These are phyloP conservation scores for Lizonia empirigonia DNA, from an alignment of 2,329 filamentous ascomycete species.

Conservation along the genomic window DNA sequence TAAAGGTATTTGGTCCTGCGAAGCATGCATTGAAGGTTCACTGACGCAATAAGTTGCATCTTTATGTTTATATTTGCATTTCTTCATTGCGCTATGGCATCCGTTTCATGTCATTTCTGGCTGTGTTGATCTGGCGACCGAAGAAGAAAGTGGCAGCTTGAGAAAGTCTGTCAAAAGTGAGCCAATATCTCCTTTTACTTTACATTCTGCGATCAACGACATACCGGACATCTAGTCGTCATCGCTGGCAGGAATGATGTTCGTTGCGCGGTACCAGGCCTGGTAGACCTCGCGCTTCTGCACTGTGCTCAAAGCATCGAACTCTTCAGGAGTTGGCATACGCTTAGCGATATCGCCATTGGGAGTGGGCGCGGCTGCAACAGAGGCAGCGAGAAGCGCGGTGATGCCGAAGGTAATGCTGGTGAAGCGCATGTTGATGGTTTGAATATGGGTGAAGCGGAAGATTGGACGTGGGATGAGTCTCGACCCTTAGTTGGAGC, in stretches of 20 bases:
- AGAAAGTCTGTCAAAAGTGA: not conserved
- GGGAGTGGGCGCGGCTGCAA: not conserved
- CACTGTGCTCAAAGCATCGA: constrained; percentile 1
- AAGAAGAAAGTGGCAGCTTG: too few relatives aligned
- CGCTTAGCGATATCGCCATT: constrained; percentile 4
- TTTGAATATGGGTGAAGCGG: not conserved
- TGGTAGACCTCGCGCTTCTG: constrained; percentile 8
- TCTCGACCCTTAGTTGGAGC: not conserved
- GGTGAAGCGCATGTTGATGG: not conserved
- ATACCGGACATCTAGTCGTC: not conserved
- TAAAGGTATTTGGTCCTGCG: too few relatives aligned
- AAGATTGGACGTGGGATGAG: not conserved
- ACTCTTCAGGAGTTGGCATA: constrained; percentile 10
- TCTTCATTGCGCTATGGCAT: not conserved
- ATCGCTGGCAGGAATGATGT: constrained; percentile 1
- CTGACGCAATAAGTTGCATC: not conserved
- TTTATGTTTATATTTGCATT: not conserved
- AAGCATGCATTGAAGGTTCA: too few relatives aligned
- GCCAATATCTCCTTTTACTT: not conserved
- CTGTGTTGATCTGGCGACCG: too few relatives aligned
- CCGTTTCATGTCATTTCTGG: not conserved
- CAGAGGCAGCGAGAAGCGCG: not conserved
- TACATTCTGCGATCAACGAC: not conserved
- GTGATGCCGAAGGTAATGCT: constrained; percentile 3
- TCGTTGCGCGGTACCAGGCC: constrained; percentile 4